A percentile compares a stretch with the other conserved stretches of the same genome.
These are phyloP conservation scores for Spongiforma sp. DNA, from an alignment of 1,284 basidiomycete genomes.

Conservation along the genomic window DNA sequence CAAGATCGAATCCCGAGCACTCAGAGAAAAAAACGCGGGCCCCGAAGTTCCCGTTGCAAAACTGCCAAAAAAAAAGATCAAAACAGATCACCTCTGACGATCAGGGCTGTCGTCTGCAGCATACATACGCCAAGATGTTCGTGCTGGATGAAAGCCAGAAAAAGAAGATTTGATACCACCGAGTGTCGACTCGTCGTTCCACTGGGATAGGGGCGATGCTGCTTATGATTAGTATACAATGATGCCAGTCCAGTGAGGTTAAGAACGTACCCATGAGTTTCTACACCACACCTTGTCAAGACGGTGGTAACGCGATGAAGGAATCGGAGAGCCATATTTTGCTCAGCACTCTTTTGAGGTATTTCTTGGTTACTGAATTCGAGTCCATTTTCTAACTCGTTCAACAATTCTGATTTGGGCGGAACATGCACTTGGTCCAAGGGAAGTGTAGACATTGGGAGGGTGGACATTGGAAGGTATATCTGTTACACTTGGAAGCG, in stretches of 20 bases:
- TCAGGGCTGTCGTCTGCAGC: too few relatives aligned
- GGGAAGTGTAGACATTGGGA: conserved; percentile 14
- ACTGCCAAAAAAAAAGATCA: conserved; percentile 40
- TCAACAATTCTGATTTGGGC: background rate
- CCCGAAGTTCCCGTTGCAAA: conserved; percentile 62
- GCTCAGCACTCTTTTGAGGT: too few relatives aligned
- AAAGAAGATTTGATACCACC: conserved; percentile 68
- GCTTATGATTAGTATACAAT: too few relatives aligned
- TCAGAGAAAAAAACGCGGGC: conserved; percentile 63
- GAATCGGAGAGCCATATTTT: conserved; percentile 9
- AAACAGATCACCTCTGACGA: too few relatives aligned
- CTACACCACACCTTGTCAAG: conserved; percentile 33
- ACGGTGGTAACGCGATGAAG: conserved; percentile 25
- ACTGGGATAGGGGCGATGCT: conserved; percentile 58
- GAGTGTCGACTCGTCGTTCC: conserved; percentile 53
- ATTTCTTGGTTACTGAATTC: too few relatives aligned
- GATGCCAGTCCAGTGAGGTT: background rate
- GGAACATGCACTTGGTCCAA: background rate
- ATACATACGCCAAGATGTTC: conserved; percentile 57
- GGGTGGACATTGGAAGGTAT: background rate
- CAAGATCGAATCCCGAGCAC: conserved; percentile 55
- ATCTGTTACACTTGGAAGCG: too few relatives aligned
- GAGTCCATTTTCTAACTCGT: conserved; percentile 5
- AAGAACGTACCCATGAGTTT: conserved; percentile 43
- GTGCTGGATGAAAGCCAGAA: conserved; percentile 71